Evolutionary conservation across 208 protist genomes (phyloP).

Genomic region (Acanthamoeba divionensis): DNA sequence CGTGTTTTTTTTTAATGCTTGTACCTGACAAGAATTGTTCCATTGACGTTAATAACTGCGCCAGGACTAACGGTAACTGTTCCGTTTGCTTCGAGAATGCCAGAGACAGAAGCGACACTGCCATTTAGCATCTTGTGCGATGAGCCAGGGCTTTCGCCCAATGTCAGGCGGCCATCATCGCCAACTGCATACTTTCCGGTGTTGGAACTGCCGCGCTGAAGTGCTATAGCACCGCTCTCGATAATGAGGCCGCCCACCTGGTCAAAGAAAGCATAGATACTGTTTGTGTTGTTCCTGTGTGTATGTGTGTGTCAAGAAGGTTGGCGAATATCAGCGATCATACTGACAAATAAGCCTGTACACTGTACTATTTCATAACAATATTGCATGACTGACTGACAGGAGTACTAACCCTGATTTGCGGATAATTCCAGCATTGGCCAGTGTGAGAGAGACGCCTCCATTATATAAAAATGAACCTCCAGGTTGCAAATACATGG

Average conservation of each 20-base stretch:
- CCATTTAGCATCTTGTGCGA: neutral
- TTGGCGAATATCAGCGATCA: neutral
- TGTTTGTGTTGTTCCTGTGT: slow-evolving; percentile 6
- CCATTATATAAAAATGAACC: neutral
- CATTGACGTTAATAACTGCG: too few relatives aligned
- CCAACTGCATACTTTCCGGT: neutral
- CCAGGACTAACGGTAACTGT: too few relatives aligned
- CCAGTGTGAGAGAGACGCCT: neutral
- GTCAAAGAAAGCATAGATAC: slow-evolving; percentile 8
- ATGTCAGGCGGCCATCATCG: neutral
- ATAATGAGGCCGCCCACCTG: slow-evolving; percentile 40
- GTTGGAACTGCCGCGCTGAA: neutral
- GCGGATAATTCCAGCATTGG: neutral
- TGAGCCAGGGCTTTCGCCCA: neutral
- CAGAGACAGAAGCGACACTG: neutral
- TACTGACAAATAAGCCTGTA: neutral
- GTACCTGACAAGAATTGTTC: too few relatives aligned
- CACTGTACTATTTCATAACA: neutral
- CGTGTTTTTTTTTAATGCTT: too few relatives aligned
- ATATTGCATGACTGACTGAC: neutral
- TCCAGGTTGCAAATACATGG: slow-evolving; percentile 18
- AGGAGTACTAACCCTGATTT: neutral
- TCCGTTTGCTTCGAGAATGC: too few relatives aligned
- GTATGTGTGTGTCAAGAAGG: too few relatives aligned
- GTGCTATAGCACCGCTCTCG: neutral